Percentiles rank a stretch among this genome's conserved stretches.
phyloP scores from a whole-genome alignment of 208 protist genomes.

The Trypanosoma avium region DNA sequence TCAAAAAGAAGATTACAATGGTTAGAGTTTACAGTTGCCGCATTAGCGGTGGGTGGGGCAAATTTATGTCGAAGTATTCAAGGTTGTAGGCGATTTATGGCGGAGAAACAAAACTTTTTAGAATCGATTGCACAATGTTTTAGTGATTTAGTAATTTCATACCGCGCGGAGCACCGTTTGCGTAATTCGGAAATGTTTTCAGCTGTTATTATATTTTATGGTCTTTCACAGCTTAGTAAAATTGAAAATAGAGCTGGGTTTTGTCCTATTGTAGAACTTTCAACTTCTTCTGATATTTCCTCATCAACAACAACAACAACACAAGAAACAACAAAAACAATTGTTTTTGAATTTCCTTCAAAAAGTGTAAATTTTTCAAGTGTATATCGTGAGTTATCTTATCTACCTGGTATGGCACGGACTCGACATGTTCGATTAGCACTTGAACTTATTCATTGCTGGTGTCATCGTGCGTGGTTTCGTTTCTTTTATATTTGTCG shows the following conservation, averaged over 20 bases:
- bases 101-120: constrained; percentile 82
- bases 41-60: constrained; percentile 61
- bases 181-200: constrained; percentile 78
- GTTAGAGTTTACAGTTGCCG: constrained; percentile 82
- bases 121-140: constrained; percentile 89
- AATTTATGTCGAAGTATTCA: constrained; percentile 62
- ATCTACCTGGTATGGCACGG: constrained; percentile 56
- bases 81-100: constrained; percentile 62
- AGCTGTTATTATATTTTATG: constrained; percentile 75
- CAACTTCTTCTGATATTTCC: constrained; percentile 16
- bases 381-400: constrained; percentile 73
- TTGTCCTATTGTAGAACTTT: constrained; percentile 35
- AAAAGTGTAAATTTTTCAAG: constrained; percentile 72
- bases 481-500: constrained; percentile 69
- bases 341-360: constrained; percentile 40
- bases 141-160: constrained; percentile 71
- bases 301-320: too few relatives aligned
- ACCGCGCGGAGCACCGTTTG: constrained; percentile 61
- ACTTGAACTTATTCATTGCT: constrained; percentile 64
- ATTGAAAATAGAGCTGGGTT: constrained; percentile 76
- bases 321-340: too few relatives aligned
- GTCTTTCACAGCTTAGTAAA: constrained; percentile 74
- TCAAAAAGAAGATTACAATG: constrained; percentile 60
- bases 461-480: constrained; percentile 71
- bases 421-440: constrained; percentile 59